A percentile compares a stretch with the other conserved stretches of the same genome.
phyloP scores from a whole-genome alignment of 192 early-diverging fungal species.

The Coemansia javaensis region DNA sequence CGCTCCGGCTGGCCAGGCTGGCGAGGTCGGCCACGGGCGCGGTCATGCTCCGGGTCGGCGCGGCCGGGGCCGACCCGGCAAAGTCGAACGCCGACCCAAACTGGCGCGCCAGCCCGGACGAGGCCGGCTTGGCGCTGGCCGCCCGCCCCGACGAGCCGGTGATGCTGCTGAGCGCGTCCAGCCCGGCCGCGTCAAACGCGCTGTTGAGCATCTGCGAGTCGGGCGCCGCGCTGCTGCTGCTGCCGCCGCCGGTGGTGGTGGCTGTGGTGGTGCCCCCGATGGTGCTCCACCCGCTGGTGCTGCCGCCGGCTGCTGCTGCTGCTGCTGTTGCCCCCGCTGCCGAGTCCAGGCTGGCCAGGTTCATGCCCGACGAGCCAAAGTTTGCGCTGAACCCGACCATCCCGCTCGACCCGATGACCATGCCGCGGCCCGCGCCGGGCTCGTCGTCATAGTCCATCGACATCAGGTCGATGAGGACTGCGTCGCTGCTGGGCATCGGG shows the following conservation, averaged over 20 bases:
- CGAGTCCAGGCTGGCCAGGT: conserved; percentile 24
- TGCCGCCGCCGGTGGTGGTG: neutral
- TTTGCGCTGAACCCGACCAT: conserved; percentile 50
- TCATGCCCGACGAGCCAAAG: conserved; percentile 46
- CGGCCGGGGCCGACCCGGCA: neutral
- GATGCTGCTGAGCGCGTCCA: conserved; percentile 41
- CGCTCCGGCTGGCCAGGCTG: conserved; percentile 6
- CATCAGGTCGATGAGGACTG: conserved; percentile 48
- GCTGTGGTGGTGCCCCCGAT: neutral
- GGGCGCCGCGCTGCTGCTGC: conserved; percentile 1
- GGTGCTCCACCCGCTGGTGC: neutral
- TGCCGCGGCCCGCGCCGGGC: conserved; percentile 3
- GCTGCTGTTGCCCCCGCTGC: no score
- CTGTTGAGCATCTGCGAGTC: conserved; percentile 47
- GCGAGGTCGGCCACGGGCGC: neutral
- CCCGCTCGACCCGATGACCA: conserved; percentile 34
- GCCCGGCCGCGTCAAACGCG: conserved; percentile 45
- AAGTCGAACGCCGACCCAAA: conserved; percentile 46
- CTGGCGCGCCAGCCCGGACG: conserved; percentile 35
- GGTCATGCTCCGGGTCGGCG: neutral
- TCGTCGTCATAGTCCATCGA: conserved; percentile 49
- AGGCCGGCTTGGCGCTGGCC: conserved; percentile 17
- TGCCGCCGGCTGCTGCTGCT: neutral
- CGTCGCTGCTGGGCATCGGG: conserved; percentile 29
- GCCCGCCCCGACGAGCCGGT: conserved; percentile 11